A percentile compares a stretch with the other conserved stretches of the same genome.
phyloP scores from a whole-genome alignment of 768 basidiomycete species.

The Rhodotorula taiwanensis region DNA sequence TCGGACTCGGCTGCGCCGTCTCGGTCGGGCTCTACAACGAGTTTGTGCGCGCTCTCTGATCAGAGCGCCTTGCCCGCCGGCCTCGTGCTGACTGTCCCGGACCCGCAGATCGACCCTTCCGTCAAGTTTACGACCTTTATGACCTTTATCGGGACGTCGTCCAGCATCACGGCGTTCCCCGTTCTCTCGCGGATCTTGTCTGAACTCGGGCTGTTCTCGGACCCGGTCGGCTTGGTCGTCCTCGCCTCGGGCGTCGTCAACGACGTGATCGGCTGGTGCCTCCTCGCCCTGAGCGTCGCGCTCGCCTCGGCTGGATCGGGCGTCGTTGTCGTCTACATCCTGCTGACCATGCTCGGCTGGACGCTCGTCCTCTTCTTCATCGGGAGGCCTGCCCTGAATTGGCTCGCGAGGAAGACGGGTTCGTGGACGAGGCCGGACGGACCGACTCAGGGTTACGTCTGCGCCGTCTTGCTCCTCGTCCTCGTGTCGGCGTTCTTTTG shows the following conservation, averaged over 20 bases:
- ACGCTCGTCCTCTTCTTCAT: slow-evolving; percentile 62
- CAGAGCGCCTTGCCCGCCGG: no score
- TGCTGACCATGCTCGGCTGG: slow-evolving; percentile 63
- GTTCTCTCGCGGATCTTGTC: slow-evolving; percentile 59
- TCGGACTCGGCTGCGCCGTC: slow-evolving; percentile 70
- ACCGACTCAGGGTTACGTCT: slow-evolving; percentile 72
- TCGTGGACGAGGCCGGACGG: slow-evolving; percentile 55
- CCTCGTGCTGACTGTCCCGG: no score
- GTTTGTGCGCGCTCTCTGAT: no score
- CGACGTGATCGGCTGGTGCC: slow-evolving; percentile 60
- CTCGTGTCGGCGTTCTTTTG: slow-evolving; percentile 74
- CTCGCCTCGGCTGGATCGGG: slow-evolving; percentile 71
- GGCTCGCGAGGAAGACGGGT: slow-evolving; percentile 62
- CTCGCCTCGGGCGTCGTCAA: slow-evolving; percentile 80
- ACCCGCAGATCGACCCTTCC: slow-evolving; percentile 32
- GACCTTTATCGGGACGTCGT: slow-evolving; percentile 68
- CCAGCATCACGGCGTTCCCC: slow-evolving; percentile 62
- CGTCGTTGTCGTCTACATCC: slow-evolving; percentile 68
- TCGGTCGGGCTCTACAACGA: slow-evolving; percentile 67
- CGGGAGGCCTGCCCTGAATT: slow-evolving; percentile 58
- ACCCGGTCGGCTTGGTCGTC: slow-evolving; percentile 72
- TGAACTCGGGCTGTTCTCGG: slow-evolving; percentile 72
- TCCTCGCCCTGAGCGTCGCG: slow-evolving; percentile 75
- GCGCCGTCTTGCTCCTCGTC: slow-evolving; percentile 64
- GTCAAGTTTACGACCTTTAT: slow-evolving; percentile 70